These are phyloP conservation scores for Pseudogymnoascus sp. DNA, from an alignment of 2,329 filamentous ascomycete species.

Conservation along the genomic window DNA sequence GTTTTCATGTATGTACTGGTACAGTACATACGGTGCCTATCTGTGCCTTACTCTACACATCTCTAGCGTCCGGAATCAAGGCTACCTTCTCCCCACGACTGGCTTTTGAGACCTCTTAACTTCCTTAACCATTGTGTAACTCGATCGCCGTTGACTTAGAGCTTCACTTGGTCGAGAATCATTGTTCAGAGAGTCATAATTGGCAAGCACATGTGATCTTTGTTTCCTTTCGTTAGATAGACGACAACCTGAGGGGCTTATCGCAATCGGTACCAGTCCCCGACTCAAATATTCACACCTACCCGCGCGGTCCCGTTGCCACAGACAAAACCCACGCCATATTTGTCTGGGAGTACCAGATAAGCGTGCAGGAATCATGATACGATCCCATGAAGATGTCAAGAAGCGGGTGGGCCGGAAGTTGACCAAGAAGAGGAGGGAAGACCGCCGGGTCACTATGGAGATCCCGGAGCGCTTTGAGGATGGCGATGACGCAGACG, in stretches of 20 bases:
- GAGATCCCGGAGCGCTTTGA: constrained; percentile 51
- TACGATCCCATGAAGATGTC: constrained; percentile 33
- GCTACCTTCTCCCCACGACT: background rate
- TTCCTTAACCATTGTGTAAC: background rate
- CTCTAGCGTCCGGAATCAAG: constrained; percentile 1
- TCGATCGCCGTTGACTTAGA: background rate
- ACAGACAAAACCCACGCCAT: background rate
- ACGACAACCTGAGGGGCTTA: constrained; percentile 5
- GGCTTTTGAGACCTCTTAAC: background rate
- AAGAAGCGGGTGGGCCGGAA: constrained; percentile 36
- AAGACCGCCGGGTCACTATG: constrained; percentile 37
- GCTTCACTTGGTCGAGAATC: background rate
- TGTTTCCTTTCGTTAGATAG: background rate
- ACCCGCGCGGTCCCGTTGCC: background rate
- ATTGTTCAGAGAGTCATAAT: background rate
- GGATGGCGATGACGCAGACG: constrained; percentile 51
- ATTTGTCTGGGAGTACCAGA: background rate
- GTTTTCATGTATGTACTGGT: background rate
- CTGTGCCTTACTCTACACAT: background rate
- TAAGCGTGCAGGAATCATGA: constrained; percentile 16
- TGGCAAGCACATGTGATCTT: constrained; percentile 1
- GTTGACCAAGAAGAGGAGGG: constrained; percentile 36
- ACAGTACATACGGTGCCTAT: background rate
- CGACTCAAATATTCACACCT: constrained; percentile 1
- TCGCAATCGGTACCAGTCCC: constrained; percentile 4